Evolutionary conservation across 2,329 filamentous ascomycete genomes (phyloP), one percentile per base, ranked within the genome.

Genomic region (Xylariomycetidae sp.): DNA sequence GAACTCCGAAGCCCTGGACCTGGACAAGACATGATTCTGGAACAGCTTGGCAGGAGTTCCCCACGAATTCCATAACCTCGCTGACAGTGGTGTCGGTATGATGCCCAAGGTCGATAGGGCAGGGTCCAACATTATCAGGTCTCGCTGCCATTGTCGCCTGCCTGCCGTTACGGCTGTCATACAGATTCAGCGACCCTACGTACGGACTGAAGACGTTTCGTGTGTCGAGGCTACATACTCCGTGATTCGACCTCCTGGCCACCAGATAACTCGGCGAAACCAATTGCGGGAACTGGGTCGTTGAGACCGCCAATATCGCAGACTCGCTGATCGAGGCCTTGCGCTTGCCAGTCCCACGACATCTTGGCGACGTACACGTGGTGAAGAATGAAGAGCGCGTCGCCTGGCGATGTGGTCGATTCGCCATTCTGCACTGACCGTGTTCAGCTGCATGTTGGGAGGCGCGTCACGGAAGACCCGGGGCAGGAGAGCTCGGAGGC

Each of bases 341-440:
- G 29, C 19, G 29, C 29, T 19, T 31, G 29, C 29, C 29, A 31
- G 19, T 31, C 29, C 29, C 29, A 31, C 17, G 9, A 31, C 29
- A 31, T 23, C 29, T 31, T 31, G 29, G 19, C 29, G 16, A 31
- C 17, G 18, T n/a, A 31, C n/a, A 16, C 29, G 29, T 31, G 29
- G 29, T 31, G 29, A 5, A 31, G 29, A 9, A 31, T 20, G 29
- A 31, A 31, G 18, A 31, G 17, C 10, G 29, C 17, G 29, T 31
- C 29, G 19, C 29, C 29, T 12, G 29, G 29, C 7, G 29, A 31
- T 12, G 19, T 29, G 27, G 18, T 29, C 5, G 27, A 29, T 10
- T 29, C 27, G 6, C 27, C 27, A n/a, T 29, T 29, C 27, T 29
- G 22, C 8, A 8, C 13, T 7, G 27, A 16, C 6, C 15, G 10